Conservation (phyloP, 305 asterid genomes). For the Fraxinus sp. region DNA sequence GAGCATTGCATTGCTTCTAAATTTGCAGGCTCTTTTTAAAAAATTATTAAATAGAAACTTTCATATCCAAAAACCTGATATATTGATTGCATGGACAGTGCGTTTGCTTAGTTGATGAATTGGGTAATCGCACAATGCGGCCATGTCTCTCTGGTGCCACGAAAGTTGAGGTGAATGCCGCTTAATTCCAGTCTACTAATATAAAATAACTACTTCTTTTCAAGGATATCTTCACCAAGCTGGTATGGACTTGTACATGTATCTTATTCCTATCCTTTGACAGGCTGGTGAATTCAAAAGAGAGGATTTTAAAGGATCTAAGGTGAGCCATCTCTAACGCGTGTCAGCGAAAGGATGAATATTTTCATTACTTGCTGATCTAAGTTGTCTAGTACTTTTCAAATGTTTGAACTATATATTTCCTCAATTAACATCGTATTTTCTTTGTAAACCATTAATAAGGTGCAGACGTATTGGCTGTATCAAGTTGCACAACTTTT, state of each 20-base stretch:
- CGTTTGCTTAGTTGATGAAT: slow-evolving; percentile 91
- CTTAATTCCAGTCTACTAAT: slow-evolving; percentile 11
- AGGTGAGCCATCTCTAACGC: slow-evolving; percentile 47
- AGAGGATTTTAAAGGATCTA: slow-evolving; percentile 83
- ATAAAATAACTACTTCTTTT: slow-evolving; percentile 20
- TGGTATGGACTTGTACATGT: slow-evolving; percentile 19
- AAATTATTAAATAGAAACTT: not conserved
- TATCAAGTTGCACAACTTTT: not conserved
- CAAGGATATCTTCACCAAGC: slow-evolving; percentile 23
- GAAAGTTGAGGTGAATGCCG: slow-evolving; percentile 74
- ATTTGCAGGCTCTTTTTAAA: not conserved
- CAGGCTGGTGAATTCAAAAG: slow-evolving; percentile 78
- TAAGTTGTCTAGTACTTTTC: slow-evolving; percentile 3
- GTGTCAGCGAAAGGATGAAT: not conserved
- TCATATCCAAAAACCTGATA: slow-evolving; percentile 11
- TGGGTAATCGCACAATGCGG: slow-evolving; percentile 94
- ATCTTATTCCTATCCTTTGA: slow-evolving; percentile 32
- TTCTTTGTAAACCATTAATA: not conserved
- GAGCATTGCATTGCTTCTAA: slow-evolving; percentile 17
- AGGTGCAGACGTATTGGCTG: not conserved
- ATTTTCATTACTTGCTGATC: slow-evolving; percentile 11
- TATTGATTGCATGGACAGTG: slow-evolving; percentile 51
- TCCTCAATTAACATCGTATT: not conserved
- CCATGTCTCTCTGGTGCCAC: slow-evolving; percentile 89
- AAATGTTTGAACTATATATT: not conserved